Base-by-base conservation (phyloP, 1,284 basidiomycete species). In the Cutaneotrichosporon mucoides region DNA sequence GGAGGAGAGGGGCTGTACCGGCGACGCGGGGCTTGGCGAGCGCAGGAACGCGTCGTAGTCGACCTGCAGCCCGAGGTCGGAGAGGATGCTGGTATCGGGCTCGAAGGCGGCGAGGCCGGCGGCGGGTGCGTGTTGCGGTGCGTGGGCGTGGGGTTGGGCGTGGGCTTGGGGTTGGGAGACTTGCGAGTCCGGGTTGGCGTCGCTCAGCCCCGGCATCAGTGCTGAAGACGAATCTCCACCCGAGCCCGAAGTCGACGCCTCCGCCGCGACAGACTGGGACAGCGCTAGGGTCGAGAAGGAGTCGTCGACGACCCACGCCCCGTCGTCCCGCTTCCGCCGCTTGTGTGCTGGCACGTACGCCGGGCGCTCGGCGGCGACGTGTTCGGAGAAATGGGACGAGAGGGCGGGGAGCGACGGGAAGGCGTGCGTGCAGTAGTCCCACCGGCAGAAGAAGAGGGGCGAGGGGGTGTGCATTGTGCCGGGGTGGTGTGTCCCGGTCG, bases 41-140 rank as follows among this genome's bases (percentile, higher is more conserved):
- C 61, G 61, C 9, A 62, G 61, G 61, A 56, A 62, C n/a, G 60
- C 60, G 40, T 53, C 57, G 36, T 49, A 62, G 57, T 62, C 57
- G 10, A 62, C 38, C 16, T 16, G 15, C 3, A 41, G 45, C 4
- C 37, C 47, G 13, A 41, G 43, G 13, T 45, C 43, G 4, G 52
- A 11, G 13, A 34, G 24, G 33, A 34, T 13, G 13, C 24, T 33
- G 5, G 24, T 24, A 24, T 35, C 6, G 57, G 51, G 24, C 24
- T 24, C 24, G 24, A 24, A 24, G 24, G 24, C 24, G 24, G 24
- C 24, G 24, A 24, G 24, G 24, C 24, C 24, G 24, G 24, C 24
- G 24, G 24, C 24, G 24, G 24, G 24, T 24, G 24, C 24, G 24
- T 24, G 24, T 24, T 24, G 24, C 24, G 24, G 24, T 24, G 24